A percentile compares a stretch with the other conserved stretches of the same genome.
Evolutionary conservation across 2,329 filamentous ascomycete species (phyloP).

Genomic region (Lachnum nothofagi): DNA sequence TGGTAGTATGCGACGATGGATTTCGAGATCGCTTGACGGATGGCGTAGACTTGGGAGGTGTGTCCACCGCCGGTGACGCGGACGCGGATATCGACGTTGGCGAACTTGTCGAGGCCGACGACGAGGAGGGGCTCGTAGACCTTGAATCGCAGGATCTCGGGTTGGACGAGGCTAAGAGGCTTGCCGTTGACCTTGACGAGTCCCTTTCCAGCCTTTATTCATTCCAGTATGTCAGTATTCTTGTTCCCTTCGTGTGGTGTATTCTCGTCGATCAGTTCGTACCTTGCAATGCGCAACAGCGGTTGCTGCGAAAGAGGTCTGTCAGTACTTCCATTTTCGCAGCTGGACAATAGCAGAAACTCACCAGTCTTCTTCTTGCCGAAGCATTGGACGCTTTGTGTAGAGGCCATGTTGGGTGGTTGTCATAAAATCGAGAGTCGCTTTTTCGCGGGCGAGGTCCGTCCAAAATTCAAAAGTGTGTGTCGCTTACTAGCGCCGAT

Average conservation of each 20-base stretch:
- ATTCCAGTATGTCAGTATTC: slow-evolving; percentile 25
- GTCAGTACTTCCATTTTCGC: slow-evolving; percentile 32
- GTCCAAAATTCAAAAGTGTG: not conserved
- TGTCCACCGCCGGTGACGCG: slow-evolving; percentile 96
- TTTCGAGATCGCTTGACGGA: slow-evolving; percentile 98
- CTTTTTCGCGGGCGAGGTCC: not conserved
- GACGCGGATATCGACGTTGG: slow-evolving; percentile 93
- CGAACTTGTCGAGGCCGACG: slow-evolving; percentile 95
- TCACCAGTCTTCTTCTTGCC: slow-evolving; percentile 81
- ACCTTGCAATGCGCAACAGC: slow-evolving; percentile 76
- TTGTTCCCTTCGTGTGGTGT: slow-evolving; percentile 1
- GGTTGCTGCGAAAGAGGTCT: slow-evolving; percentile 47
- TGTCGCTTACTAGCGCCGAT: no score
- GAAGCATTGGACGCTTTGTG: slow-evolving; percentile 93
- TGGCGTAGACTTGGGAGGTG: slow-evolving; percentile 94
- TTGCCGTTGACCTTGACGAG: slow-evolving; percentile 99
- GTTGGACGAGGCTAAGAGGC: slow-evolving; percentile 88
- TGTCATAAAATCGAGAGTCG: not conserved
- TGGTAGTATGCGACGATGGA: slow-evolving; percentile 98
- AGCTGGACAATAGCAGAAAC: slow-evolving; percentile 3
- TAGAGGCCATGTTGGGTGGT: slow-evolving; percentile 46
- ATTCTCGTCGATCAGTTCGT: slow-evolving; percentile 33
- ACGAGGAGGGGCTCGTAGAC: slow-evolving; percentile 99
- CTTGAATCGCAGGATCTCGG: slow-evolving; percentile 97
- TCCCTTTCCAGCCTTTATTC: slow-evolving; percentile 66